Evolutionary conservation across 2,329 filamentous ascomycete genomes (phyloP), one percentile per base, ranked within the genome.

Genomic region (Beauveria medogensis): DNA sequence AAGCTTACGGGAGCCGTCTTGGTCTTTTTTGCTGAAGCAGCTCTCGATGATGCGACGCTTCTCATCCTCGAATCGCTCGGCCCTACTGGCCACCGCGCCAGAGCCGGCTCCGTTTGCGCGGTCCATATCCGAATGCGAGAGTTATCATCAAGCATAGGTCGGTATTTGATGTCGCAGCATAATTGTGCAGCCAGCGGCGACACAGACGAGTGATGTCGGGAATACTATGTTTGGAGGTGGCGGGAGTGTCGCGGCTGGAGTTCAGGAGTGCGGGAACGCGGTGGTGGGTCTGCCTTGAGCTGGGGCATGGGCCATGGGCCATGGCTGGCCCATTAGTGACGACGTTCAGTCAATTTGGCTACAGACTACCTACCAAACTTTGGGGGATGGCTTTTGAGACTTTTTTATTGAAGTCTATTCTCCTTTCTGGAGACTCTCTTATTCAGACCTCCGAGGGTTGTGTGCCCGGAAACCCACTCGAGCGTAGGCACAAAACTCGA

Each of bases 31-130:
- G 73, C 80, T 84, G 78, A 97, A 99, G 77, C 92, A 97, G 75
- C 90, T 96, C 65, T 96, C 90, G 65, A 96, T 88, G 69, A 99
- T 97, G 72, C 94, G 86, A 73, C 85, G 83, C 81, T 97, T 96
- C 81, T 99, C 94, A 71, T 97, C 92, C 74, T 99, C 94, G 73
- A 97, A 99, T 69, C 86, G 85, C 77, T 96, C 91, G 60, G 93
- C 93, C 67, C 73, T 73, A 64, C 66, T 71, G 67, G 69, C 67
- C 66, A 72, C 69, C 60, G 71, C 67, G 65, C 68, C 69, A 61
- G 69, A 69, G 67, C 71, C 70, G 64, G 69, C 68, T 67, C 72
- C 73, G 65, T 74, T 74, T 68, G 72, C 69, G 71, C 72, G 73
- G 69, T 76, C 74, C 74, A 76, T 76, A 62, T 67, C 65, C 64